A percentile compares a stretch with the other conserved stretches of the same genome.
Conservation (phyloP, 2,329 filamentous ascomycete species). For the Exophiala aquamarina region DNA sequence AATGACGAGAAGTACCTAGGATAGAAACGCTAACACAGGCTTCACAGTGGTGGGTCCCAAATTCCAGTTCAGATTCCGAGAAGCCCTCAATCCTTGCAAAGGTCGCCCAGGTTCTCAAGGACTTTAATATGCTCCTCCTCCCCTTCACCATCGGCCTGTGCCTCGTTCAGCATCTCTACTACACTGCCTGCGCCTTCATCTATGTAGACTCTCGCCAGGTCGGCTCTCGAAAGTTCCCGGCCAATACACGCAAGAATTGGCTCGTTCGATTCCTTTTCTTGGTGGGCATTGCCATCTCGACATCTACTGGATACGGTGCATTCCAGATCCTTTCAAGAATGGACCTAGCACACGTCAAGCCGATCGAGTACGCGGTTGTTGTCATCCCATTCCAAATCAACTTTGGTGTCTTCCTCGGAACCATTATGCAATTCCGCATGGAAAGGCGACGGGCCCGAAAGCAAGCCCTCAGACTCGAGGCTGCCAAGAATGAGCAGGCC, state of each 20-base stretch:
- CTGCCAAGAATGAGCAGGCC: constrained; percentile 20
- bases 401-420: constrained; percentile 24
- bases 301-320: constrained; percentile 18
- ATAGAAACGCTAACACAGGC: constrained; percentile 2
- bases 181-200: constrained; percentile 21
- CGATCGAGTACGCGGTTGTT: constrained; percentile 24
- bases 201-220: constrained; percentile 24
- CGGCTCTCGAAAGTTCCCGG: constrained; percentile 12
- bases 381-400: constrained; percentile 27
- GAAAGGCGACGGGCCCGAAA: constrained; percentile 24
- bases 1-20: neutral
- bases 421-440: constrained; percentile 24
- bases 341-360: constrained; percentile 27
- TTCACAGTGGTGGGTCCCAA: constrained; percentile 28
- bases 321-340: constrained; percentile 23
- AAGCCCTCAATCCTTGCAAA: constrained; percentile 12
- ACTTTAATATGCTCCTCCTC: constrained; percentile 26
- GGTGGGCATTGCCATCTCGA: constrained; percentile 19
- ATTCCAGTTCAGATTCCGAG: constrained; percentile 7
- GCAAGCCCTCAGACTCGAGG: constrained; percentile 9
- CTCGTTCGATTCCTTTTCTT: constrained; percentile 23
- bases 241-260: constrained; percentile 28
- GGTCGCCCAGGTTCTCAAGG: constrained; percentile 18
- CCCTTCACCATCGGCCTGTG: constrained; percentile 20
- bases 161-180: constrained; percentile 22